Percentiles rank a stretch among this genome's conserved stretches.
These are phyloP conservation scores for Caloboletus inedulis DNA, from an alignment of 1,284 basidiomycete species.

Conservation along the genomic window DNA sequence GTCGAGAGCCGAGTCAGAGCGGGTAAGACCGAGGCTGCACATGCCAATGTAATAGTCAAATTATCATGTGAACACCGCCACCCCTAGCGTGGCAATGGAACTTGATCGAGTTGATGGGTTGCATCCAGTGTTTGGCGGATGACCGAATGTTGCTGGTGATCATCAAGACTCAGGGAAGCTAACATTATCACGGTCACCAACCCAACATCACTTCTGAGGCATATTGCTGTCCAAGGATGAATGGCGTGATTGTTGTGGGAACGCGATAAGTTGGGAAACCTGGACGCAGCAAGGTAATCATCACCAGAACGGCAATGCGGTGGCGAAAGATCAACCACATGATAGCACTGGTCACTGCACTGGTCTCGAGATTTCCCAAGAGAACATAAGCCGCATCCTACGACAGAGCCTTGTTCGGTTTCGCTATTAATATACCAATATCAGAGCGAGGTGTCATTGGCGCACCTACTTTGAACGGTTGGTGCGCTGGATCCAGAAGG, in stretches of 20 bases:
- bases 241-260: neutral
- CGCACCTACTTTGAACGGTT: neutral
- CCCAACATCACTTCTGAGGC: neutral
- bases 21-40: neutral
- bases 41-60: neutral
- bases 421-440: neutral
- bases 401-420: neutral
- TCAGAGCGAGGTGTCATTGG: neutral
- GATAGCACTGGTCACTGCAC: neutral
- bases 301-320: neutral
- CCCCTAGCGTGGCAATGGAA: neutral
- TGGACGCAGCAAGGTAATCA: neutral
- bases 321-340: neutral
- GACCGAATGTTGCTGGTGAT: neutral
- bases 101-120: neutral
- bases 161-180: neutral
- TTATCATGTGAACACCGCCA: constrained; percentile 5
- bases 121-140: neutral
- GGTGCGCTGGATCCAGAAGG: neutral
- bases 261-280: neutral
- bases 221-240: neutral
- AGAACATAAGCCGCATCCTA: neutral
- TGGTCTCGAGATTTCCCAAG: neutral
- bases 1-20: neutral
- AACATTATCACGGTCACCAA: neutral